Percentiles rank a stretch among this genome's conserved stretches.
Conservation (phyloP, 192 early-diverging fungal genomes). For the Spinellus fusiger region DNA sequence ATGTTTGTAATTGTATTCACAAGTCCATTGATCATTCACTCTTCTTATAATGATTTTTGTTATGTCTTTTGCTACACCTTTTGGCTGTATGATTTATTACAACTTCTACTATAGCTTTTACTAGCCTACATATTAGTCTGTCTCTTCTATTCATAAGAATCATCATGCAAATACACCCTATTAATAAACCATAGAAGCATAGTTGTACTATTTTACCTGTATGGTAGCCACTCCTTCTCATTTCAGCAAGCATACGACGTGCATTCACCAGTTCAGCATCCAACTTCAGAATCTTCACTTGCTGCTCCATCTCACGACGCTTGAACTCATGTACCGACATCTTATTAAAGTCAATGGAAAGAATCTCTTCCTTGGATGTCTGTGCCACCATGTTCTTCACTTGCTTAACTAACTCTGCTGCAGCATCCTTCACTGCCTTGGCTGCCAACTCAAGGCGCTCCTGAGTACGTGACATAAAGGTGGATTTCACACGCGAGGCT, state of each 20-base stretch:
- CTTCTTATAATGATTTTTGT: too few species aligned
- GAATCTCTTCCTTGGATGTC: constrained; percentile 58
- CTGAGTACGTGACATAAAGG: constrained; percentile 88
- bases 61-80: too few species aligned
- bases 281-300: constrained; percentile 92
- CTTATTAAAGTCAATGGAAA: constrained; percentile 55
- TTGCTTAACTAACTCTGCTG: constrained; percentile 84
- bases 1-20: too few species aligned
- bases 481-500: constrained; percentile 91
- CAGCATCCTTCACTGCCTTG: constrained; percentile 88
- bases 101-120: too few species aligned
- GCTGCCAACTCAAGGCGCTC: constrained; percentile 91
- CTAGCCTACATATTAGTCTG: constrained; percentile 4
- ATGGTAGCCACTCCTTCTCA: constrained; percentile 82
- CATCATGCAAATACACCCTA: neutral
- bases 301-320: constrained; percentile 96
- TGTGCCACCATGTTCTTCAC: constrained; percentile 81
- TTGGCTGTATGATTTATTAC: too few species aligned
- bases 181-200: neutral
- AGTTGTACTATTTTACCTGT: neutral
- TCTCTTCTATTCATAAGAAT: constrained; percentile 9
- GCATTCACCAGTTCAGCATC: constrained; percentile 89
- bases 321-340: constrained; percentile 92
- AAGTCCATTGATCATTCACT: too few species aligned
- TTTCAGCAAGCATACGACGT: constrained; percentile 83